Evolutionary conservation across 768 basidiomycete species (phyloP).

Genomic region (Postia placenta): DNA sequence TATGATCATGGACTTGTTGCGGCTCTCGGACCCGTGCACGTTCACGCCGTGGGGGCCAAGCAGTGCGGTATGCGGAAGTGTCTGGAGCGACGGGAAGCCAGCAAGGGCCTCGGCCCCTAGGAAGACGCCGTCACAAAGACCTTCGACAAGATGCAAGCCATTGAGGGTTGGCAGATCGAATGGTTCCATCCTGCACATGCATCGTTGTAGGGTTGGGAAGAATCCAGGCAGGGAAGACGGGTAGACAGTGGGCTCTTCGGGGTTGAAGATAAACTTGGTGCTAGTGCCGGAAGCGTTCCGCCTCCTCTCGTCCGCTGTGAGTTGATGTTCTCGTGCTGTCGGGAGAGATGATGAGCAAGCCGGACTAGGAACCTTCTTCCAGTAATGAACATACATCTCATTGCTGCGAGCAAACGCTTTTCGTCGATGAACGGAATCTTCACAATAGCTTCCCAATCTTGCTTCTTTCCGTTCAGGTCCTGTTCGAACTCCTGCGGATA

Average conservation of each 20-base stretch:
- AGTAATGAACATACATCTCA: conserved; percentile 56
- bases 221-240: conserved; percentile 92
- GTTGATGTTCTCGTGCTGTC: conserved; percentile 69
- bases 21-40: conserved; percentile 84
- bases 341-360: not conserved
- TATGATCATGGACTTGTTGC: conserved; percentile 92
- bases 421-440: conserved; percentile 98
- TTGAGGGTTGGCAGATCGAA: conserved; percentile 87
- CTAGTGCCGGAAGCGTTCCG: conserved; percentile 80
- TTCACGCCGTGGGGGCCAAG: conserved; percentile 89
- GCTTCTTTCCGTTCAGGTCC: conserved; percentile 97
- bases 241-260: conserved; percentile 58
- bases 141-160: conserved; percentile 80
- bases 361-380: not conserved
- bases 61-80: conserved; percentile 69
- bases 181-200: conserved; percentile 71
- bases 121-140: conserved; percentile 83
- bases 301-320: conserved; percentile 67
- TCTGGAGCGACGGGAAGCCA: conserved; percentile 94
- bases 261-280: conserved; percentile 69
- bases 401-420: conserved; percentile 67
- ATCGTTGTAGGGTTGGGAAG: conserved; percentile 83
- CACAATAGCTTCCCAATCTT: conserved; percentile 98
- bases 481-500: conserved; percentile 89
- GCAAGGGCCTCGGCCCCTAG: conserved; percentile 84